Percentiles rank a stretch among this genome's conserved stretches.
These are phyloP conservation scores for Trichoderma oligosporum DNA, from an alignment of 2,329 filamentous ascomycete genomes.

Conservation along the genomic window DNA sequence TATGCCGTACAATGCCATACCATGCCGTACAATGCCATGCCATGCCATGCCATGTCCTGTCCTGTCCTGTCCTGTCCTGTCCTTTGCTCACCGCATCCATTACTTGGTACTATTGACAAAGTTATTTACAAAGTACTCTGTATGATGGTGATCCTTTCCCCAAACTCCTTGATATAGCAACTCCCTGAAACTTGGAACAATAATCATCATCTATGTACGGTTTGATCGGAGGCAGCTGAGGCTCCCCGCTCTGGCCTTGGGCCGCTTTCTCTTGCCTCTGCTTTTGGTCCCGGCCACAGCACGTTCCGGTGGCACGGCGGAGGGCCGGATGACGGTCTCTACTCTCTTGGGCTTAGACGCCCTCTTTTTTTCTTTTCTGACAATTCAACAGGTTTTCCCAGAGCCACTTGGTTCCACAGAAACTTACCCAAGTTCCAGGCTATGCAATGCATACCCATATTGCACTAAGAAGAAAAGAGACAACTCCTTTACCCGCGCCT, in stretches of 20 bases:
- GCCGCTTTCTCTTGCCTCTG: conserved; percentile 9
- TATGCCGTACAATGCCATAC: conserved; percentile 1
- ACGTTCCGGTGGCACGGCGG: conserved; percentile 18
- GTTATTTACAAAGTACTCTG: neutral
- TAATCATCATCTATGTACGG: conserved; percentile 4
- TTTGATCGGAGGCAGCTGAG: conserved; percentile 18
- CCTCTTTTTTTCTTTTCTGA: no score
- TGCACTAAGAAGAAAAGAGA: neutral
- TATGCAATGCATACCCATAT: conserved; percentile 1
- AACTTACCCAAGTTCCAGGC: neutral
- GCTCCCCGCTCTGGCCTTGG: conserved; percentile 15
- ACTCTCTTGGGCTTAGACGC: conserved; percentile 16
- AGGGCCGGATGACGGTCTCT: conserved; percentile 17
- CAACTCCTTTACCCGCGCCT: conserved; percentile 11
- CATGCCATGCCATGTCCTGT: neutral
- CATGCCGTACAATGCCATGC: neutral
- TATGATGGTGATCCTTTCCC: conserved; percentile 15
- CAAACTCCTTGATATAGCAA: conserved; percentile 7
- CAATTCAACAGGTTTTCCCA: conserved; percentile 11
- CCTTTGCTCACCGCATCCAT: conserved; percentile 1
- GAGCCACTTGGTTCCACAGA: conserved; percentile 11
- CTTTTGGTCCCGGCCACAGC: conserved; percentile 7
- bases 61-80: neutral
- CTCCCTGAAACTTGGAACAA: conserved; percentile 7
- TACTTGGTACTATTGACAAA: neutral